Evolutionary conservation across 805 yeast genomes (phyloP), one percentile per base, ranked within the genome.

Genomic region (Metschnikowia henanensis): DNA sequence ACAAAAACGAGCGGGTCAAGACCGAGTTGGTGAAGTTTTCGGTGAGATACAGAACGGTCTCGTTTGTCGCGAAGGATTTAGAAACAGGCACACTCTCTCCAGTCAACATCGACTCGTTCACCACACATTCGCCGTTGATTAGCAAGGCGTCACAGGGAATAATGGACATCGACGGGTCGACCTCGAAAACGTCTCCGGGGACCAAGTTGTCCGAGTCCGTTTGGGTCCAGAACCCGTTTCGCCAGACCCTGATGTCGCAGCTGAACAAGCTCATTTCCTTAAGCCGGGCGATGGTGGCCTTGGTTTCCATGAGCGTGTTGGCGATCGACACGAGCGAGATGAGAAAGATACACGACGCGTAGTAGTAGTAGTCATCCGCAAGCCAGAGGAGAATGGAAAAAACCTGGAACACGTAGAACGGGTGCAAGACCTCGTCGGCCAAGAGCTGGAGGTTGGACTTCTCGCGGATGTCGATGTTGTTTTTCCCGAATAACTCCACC

Each of bases 61-160:
- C 90, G 13, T 76, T 73, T 1, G 75, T 66, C 1, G 94, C 88
- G 2, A 87, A 76, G 9, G 72, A 49, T 61, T 94, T 94, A 0
- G 97, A 80, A 2, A 94, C 96, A 0, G 99, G 99, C 1, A 94
- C 97, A 40, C 97, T 89, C 62, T 94, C 99, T 30, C 99, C 99
- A 0, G 99, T 94, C 17, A 94, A 74, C 96, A 94, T 94, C 5
- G 97, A 87, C 61, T 94, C 99, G 62, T 94, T 94, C n/a, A 94
- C 86, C 42, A 94, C 90, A 60, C 96, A 87, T 60, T 91, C 98
- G 39, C 99, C 99, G 26, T 90, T 80, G 16, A 92, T 66, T 38
- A 94, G 70, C 10, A 94, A 64, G 0, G 96, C 85, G 64, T 94
- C 99, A 60, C 97, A 90, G 0, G 99, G 99, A 37, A 92, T 74